Conservation (phyloP, 768 basidiomycete genomes). For the Boletales sp. region DNA sequence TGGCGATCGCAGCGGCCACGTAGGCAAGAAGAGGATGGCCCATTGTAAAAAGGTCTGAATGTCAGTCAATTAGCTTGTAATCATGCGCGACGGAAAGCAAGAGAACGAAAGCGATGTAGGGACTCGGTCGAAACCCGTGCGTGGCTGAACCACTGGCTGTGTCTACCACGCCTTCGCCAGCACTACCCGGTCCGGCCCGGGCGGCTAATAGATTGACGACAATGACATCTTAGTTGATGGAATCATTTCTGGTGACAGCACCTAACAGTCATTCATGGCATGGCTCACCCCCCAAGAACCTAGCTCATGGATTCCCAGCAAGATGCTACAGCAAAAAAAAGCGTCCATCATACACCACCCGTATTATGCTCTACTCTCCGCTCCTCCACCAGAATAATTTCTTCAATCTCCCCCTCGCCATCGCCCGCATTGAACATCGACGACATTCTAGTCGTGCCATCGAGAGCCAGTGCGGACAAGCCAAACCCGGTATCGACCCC, state of each 20-base stretch:
- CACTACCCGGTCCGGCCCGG: too few species aligned
- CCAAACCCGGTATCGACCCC: not conserved
- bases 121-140: not conserved
- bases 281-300: too few species aligned
- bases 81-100: constrained; percentile 4
- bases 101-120: not conserved
- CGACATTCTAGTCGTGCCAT: not conserved
- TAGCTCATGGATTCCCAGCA: not conserved
- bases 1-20: constrained; percentile 17
- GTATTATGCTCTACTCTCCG: too few species aligned
- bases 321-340: too few species aligned
- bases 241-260: too few species aligned
- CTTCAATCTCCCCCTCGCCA: not conserved
- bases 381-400: too few species aligned
- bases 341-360: too few species aligned
- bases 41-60: constrained; percentile 12
- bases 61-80: not conserved
- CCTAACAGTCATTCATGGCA: too few species aligned
- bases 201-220: too few species aligned
- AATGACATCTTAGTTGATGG: too few species aligned
- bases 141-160: too few species aligned
- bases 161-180: too few species aligned
- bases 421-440: not conserved
- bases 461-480: not conserved
- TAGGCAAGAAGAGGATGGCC: constrained; percentile 24